A percentile compares a stretch with the other conserved stretches of the same genome.
phyloP scores from a whole-genome alignment of 176 grass and related monocot species.

The Phoenix dactylifera region DNA sequence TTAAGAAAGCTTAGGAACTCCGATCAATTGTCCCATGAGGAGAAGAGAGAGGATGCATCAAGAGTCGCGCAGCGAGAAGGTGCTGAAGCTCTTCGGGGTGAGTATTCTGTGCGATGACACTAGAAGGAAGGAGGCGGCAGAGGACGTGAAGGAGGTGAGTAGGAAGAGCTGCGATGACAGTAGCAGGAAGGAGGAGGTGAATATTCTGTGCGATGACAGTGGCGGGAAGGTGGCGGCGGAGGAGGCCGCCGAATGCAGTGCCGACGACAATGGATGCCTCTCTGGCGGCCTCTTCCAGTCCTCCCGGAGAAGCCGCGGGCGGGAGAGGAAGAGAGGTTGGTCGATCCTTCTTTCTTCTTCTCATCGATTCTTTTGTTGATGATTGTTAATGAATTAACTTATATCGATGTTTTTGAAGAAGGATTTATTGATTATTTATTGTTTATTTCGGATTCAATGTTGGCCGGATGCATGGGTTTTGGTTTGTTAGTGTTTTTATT shows the following conservation, averaged over 20 bases:
- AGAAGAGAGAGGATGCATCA: too few relatives aligned
- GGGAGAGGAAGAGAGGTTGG: slow-evolving; percentile 53
- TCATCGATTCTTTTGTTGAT: slow-evolving; percentile 7
- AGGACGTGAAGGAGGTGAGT: background rate
- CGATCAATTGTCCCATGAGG: too few relatives aligned
- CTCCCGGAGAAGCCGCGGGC: slow-evolving; percentile 31
- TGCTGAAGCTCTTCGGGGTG: too few relatives aligned
- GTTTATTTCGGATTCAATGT: slow-evolving; percentile 5
- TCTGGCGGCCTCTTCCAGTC: slow-evolving; percentile 40
- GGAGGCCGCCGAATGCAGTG: background rate
- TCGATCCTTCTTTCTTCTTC: slow-evolving; percentile 9
- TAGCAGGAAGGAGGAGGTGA: too few relatives aligned
- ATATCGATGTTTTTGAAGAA: too few relatives aligned
- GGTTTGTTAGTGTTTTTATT: slow-evolving; percentile 9
- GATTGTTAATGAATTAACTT: too few relatives aligned
- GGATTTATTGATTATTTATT: background rate
- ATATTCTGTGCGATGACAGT: slow-evolving; percentile 4
- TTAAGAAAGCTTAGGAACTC: too few relatives aligned
- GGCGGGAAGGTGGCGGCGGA: slow-evolving; percentile 40
- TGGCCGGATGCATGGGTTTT: background rate
- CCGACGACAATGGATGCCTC: slow-evolving; percentile 30
- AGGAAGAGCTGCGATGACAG: too few relatives aligned
- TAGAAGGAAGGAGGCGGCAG: slow-evolving; percentile 27
- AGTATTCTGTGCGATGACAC: background rate
- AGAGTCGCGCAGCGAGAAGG: too few relatives aligned